Evolutionary conservation across 202 grass and related monocot genomes (phyloP), one percentile per base, ranked within the genome.

Genomic region (Tripidium arundinaceum): DNA sequence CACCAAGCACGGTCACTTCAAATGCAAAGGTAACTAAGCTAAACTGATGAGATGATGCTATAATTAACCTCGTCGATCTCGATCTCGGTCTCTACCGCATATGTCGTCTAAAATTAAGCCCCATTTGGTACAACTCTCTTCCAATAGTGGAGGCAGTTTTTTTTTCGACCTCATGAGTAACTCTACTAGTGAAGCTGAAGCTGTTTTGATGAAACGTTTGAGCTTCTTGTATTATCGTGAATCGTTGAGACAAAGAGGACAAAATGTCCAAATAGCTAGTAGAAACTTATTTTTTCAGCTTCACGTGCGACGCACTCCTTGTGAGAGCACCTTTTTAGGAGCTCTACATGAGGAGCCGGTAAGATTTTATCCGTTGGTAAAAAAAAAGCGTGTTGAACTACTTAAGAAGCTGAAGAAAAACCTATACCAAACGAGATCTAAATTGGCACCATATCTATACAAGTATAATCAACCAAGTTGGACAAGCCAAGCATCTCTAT

Each of bases 1-100:
- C 80, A 25, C 39, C 10, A 7, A 84, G 37, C 63, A 93, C 22
- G 88, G 87, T 12, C 93, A 90, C 86, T 92, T 97, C 50, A 61
- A 65, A 43, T 86, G 80, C 66, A 68, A 81, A 63, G 83, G 89
- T 90, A 82, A 54, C 7, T 54, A 3, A 21, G 8, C n/a, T 57
- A 22, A 22, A 22, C 49, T 21, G 7, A 21, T 9, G 49, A 9
- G 49, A 54, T 54, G 19, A 21, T 52, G 6, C 16, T 52, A 47
- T 40, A 11, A 2, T 33, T 36, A 3, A 42, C 40, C 40, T 42
- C 40, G 40, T 57, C 21, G 3, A 57, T 21, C 19, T 4, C 7
- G 37, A 38, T 38, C 31, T 33, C n/a, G 7, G 7, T 50, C 18
- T 50, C 7, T n/a, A 52, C 0, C 19, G 19, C 18, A 54, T 21